Conservation (phyloP, 306 rosid species). For the Acacia confusa region DNA sequence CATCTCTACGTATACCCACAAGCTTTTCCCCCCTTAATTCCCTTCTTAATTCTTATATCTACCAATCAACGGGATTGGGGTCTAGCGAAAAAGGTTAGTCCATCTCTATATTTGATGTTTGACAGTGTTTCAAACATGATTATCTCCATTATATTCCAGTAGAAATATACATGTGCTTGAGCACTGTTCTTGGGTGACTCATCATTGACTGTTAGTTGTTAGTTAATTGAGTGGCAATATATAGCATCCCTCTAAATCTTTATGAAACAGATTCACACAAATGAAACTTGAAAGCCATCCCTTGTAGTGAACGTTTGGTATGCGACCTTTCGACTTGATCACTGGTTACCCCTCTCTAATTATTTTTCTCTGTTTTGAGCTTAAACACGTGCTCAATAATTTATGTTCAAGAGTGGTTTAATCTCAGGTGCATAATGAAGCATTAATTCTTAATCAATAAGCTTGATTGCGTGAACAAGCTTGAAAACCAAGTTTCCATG, state of each 20-base stretch:
- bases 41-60: no score
- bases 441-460: background rate
- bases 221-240: no score
- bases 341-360: background rate
- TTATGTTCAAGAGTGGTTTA: background rate
- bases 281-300: slow-evolving; percentile 15
- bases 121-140: no score
- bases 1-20: background rate
- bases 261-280: background rate
- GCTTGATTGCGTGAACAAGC: background rate
- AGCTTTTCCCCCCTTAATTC: no score
- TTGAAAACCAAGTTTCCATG: background rate
- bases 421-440: background rate
- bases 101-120: no score
- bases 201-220: no score
- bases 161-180: no score
- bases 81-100: no score
- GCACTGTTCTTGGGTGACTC: no score
- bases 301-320: background rate
- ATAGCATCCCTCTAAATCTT: background rate
- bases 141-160: no score
- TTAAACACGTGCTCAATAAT: background rate
- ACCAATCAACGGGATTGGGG: accelerated
- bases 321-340: no score
- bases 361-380: background rate